These are phyloP conservation scores for Pouteria campechiana DNA, from an alignment of 179 eudicot genomes.

Conservation along the genomic window DNA sequence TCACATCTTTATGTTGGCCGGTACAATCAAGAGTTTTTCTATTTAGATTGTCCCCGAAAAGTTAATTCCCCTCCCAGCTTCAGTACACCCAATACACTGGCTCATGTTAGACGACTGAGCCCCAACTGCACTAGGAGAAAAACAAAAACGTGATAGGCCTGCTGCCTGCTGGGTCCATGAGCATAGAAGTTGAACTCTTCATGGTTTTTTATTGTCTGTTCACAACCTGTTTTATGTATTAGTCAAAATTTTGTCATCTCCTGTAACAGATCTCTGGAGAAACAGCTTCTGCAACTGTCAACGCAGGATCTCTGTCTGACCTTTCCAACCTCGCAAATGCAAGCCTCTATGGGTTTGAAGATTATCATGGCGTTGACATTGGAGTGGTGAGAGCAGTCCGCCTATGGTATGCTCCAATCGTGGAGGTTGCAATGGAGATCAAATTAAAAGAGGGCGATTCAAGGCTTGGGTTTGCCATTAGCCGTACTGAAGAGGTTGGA, in stretches of 20 bases:
- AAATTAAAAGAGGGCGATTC: conserved; percentile 47
- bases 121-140: too few relatives aligned
- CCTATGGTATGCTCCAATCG: conserved; percentile 81
- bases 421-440: conserved; percentile 50
- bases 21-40: too few relatives aligned
- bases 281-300: conserved; percentile 63
- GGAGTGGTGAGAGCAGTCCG: conserved; percentile 87
- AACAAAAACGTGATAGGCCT: too few relatives aligned
- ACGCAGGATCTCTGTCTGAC: conserved; percentile 61
- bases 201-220: too few relatives aligned
- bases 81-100: too few relatives aligned
- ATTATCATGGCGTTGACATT: conserved; percentile 86
- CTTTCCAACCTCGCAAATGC: conserved; percentile 63
- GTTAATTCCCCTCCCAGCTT: too few relatives aligned
- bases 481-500: conserved; percentile 67
- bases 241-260: not conserved
- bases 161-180: too few relatives aligned
- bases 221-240: too few relatives aligned
- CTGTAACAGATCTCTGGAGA: conserved; percentile 70
- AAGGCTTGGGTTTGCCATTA: conserved; percentile 72
- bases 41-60: too few relatives aligned
- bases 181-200: too few relatives aligned
- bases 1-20: too few relatives aligned
- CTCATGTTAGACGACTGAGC: too few relatives aligned
- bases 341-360: conserved; percentile 89